These are phyloP conservation scores for Paramecium caudatum DNA, from an alignment of 73 alveolate species.

Conservation along the genomic window DNA sequence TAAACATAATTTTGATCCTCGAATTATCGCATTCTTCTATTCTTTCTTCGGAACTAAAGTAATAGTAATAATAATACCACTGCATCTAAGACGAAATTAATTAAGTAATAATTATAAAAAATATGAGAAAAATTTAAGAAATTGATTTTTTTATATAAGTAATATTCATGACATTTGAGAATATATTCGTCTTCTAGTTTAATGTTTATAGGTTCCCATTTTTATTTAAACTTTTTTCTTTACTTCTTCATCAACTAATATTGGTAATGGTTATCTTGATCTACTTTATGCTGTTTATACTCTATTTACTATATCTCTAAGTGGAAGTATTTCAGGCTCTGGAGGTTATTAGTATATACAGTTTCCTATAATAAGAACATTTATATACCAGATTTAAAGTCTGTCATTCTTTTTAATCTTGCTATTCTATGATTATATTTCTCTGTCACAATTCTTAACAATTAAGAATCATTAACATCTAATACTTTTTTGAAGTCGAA, in stretches of 20 bases:
- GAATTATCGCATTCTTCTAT: too few relatives aligned
- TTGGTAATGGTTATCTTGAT: neutral
- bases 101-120: too few relatives aligned
- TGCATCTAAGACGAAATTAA: too few relatives aligned
- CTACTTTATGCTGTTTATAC: constrained; percentile 1
- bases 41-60: too few relatives aligned
- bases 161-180: neutral
- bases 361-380: constrained; percentile 18
- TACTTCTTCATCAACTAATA: constrained; percentile 8
- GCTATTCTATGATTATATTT: constrained; percentile 11
- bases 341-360: neutral
- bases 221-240: constrained; percentile 13
- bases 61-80: too few relatives aligned
- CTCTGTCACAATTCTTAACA: neutral
- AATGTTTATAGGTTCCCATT: constrained; percentile 22
- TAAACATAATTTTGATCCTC: too few relatives aligned
- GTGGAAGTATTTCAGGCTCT: constrained; percentile 12
- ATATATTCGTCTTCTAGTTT: neutral
- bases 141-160: too few relatives aligned
- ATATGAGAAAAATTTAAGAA: too few relatives aligned
- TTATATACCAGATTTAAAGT: constrained; percentile 12
- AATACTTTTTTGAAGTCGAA: neutral
- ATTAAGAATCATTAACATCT: neutral
- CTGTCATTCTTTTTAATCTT: constrained; percentile 30
- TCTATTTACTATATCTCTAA: constrained; percentile 12